Percentiles rank a stretch among this genome's conserved stretches.
phyloP scores from a whole-genome alignment of 2,329 filamentous ascomycete species.

The Bisporella sp. region DNA sequence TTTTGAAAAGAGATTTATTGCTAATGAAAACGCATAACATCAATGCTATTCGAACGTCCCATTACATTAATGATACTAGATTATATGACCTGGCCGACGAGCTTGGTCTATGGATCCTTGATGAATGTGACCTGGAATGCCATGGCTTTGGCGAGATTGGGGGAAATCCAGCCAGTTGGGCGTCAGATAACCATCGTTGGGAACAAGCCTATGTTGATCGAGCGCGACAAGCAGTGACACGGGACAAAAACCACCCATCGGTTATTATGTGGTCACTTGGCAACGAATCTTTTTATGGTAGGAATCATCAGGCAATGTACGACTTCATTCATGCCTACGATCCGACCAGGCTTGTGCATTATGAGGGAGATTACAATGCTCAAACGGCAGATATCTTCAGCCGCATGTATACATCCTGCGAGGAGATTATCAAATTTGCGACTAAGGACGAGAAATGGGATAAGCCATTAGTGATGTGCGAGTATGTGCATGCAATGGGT shows the following conservation, averaged over 20 bases:
- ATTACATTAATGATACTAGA: constrained; percentile 55
- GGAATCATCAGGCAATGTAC: constrained; percentile 49
- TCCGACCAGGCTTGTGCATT: constrained; percentile 46
- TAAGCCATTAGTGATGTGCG: constrained; percentile 32
- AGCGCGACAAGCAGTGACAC: constrained; percentile 43
- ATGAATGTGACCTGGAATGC: constrained; percentile 48
- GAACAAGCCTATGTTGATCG: constrained; percentile 48
- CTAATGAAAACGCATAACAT: constrained; percentile 55
- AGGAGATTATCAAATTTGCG: constrained; percentile 10
- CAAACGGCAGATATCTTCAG: constrained; percentile 46
- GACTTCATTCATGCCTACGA: constrained; percentile 44
- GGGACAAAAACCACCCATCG: constrained; percentile 49
- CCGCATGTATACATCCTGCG: constrained; percentile 40
- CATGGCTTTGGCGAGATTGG: constrained; percentile 41
- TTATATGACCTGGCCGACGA: constrained; percentile 57
- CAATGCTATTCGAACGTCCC: constrained; percentile 62
- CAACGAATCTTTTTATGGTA: constrained; percentile 51
- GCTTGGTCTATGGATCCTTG: constrained; percentile 57
- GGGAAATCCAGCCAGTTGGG: constrained; percentile 42
- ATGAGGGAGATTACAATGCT: constrained; percentile 46
- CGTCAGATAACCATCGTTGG: constrained; percentile 41
- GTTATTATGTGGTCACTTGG: constrained; percentile 53
- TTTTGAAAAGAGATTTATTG: constrained; percentile 42
- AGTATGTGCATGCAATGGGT: constrained; percentile 43
- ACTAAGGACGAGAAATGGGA: constrained; percentile 13